Base-by-base conservation (phyloP, 495 filamentous ascomycete species). In the Penicillium goetzii region DNA sequence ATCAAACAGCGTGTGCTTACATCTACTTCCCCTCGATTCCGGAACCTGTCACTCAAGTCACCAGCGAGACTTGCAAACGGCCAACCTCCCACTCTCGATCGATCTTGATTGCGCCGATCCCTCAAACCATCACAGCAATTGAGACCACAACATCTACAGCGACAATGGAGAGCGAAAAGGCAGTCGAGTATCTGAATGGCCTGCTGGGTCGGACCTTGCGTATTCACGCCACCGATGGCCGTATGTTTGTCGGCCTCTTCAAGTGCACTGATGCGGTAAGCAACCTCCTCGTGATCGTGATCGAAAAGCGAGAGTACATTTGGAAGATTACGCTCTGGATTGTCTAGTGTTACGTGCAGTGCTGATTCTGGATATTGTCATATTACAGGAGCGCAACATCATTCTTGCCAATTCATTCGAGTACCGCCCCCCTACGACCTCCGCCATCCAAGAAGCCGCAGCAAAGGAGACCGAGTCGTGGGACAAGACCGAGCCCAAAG, bases 211-310 rank as follows among this genome's bases (percentile, higher is more conserved):
- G 79, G 30, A 76, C 73, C 11, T 77, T 99, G 41, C 89, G 93
- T 62, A 80, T 98, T 56, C 87, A 91, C 67, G 91, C 89, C 28
- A 91, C 88, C 5, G 95, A 98, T 73, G 83, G 80, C 28, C 90
- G 95, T 45, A 89, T 97, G 80, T 99, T 98, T 75, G 81, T 92
- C 40, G 95, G 95, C 36, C 80, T 85, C 60, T 90, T 99, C 78
- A 97, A 94, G 76, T 98, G 96, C 76, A 97, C 92, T 23, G 95
- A 99, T 79, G 87, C 90, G 55, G 95, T 96, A 72, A 66, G 78
- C 71, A 66, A 49, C 21, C 32, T 30, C 17, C 19, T 3, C 9
- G 28, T 33, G 19, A 49, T 43, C 23, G 10, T 41, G 21, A 38
- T 57, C n/a, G 55, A 36, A 43, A 15, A 51, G 25, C 23, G 25